Evolutionary conservation across 305 asterid species (phyloP).

Genomic region (Fraxinus xanthoxyloides): DNA sequence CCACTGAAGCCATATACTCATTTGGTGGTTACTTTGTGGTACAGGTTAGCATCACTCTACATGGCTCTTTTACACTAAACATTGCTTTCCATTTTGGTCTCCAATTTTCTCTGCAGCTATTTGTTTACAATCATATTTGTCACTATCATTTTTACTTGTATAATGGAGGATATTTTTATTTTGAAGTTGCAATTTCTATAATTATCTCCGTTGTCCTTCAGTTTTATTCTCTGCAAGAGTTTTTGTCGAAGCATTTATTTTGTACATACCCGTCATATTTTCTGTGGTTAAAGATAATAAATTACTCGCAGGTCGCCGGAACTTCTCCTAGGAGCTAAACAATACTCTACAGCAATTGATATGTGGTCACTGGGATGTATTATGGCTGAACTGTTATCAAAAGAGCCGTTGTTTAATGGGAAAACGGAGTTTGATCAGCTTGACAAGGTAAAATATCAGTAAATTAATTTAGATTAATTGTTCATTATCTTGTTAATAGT

Average conservation of each 20-base stretch:
- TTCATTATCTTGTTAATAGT: neutral
- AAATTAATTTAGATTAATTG: neutral
- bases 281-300: neutral
- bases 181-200: neutral
- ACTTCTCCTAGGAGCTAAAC: constrained; percentile 77
- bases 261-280: neutral
- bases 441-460: constrained; percentile 55
- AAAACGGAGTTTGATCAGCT: constrained; percentile 73
- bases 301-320: constrained; percentile 74
- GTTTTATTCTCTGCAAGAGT: neutral
- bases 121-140: neutral
- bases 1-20: constrained; percentile 89
- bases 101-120: neutral
- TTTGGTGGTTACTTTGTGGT: constrained; percentile 93
- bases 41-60: constrained; percentile 57
- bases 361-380: constrained; percentile 98
- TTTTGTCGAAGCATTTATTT: neutral
- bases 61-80: neutral
- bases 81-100: neutral
- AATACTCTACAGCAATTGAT: constrained; percentile 84
- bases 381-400: constrained; percentile 80
- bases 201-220: neutral
- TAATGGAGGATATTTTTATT: neutral
- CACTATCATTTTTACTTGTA: neutral
- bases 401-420: constrained; percentile 74